These are phyloP conservation scores for Pseudonectria foliicola DNA, from an alignment of 2,329 filamentous ascomycete species.

Conservation along the genomic window DNA sequence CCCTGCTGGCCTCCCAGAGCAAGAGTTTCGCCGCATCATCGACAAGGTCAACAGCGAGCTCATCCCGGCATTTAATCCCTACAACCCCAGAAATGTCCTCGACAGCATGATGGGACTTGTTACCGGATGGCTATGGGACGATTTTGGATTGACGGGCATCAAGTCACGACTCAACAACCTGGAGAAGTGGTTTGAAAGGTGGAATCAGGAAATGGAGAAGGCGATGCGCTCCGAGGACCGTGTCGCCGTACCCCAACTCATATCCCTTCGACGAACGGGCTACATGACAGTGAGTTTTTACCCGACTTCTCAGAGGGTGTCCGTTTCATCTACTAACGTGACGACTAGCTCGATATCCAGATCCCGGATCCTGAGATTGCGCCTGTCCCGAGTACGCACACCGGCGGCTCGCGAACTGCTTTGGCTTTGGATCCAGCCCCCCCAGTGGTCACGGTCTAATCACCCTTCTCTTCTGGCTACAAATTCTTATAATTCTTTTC, in stretches of 20 bases:
- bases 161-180: constrained; percentile 65
- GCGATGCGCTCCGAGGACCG: constrained; percentile 43
- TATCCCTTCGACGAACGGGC: constrained; percentile 72
- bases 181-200: constrained; percentile 77
- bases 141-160: constrained; percentile 67
- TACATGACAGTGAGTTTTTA: constrained; percentile 66
- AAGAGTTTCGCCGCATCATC: constrained; percentile 77
- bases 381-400: constrained; percentile 38
- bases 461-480: constrained; percentile 6
- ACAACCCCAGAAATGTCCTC: constrained; percentile 65
- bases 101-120: constrained; percentile 73
- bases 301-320: background rate
- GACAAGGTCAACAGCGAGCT: constrained; percentile 75
- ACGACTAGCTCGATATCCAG: constrained; percentile 65
- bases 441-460: background rate
- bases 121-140: constrained; percentile 94
- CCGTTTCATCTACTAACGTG: constrained; percentile 6
- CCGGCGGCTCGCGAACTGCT: constrained; percentile 30
- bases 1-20: constrained; percentile 71
- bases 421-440: constrained; percentile 27
- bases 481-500: constrained; percentile 5
- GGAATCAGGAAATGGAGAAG: constrained; percentile 69
- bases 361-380: constrained; percentile 71
- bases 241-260: constrained; percentile 58
- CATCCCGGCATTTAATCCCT: constrained; percentile 72